phyloP scores from a whole-genome alignment of 2,329 filamentous ascomycete genomes.

The Sclerotinia glacialis region DNA sequence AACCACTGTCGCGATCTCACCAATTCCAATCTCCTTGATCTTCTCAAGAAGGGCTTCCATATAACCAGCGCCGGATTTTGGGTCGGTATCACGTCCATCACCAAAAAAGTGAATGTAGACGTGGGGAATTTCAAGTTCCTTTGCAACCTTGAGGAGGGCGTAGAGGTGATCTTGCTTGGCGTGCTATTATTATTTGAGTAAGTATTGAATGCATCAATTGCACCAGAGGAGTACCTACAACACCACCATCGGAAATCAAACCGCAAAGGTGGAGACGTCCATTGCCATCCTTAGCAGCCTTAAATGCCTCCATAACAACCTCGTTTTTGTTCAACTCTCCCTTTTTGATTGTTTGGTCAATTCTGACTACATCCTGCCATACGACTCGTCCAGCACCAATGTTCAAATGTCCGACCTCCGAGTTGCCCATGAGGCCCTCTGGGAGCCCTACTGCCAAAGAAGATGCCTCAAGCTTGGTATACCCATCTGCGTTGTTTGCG shows the following conservation, averaged over 20 bases:
- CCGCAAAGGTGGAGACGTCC: constrained; percentile 90
- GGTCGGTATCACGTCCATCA: constrained; percentile 95
- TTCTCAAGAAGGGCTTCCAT: constrained; percentile 82
- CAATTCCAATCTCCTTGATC: constrained; percentile 78
- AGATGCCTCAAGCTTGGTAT: constrained; percentile 90
- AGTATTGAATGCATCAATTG: constrained; percentile 17
- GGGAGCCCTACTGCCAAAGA: constrained; percentile 93
- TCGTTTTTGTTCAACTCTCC: constrained; percentile 40
- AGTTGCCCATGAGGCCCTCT: constrained; percentile 98
- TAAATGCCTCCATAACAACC: constrained; percentile 58
- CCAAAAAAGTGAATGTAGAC: constrained; percentile 99
- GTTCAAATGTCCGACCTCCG: constrained; percentile 97
- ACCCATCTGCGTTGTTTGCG: constrained; percentile 77
- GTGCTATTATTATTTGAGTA: constrained; percentile 53
- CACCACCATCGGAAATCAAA: constrained; percentile 91
- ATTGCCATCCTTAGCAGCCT: constrained; percentile 79
- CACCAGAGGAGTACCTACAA: constrained; percentile 51
- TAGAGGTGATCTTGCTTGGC: constrained; percentile 93
- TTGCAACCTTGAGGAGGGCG: constrained; percentile 82
- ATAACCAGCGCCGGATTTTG: constrained; percentile 86
- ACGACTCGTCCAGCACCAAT: constrained; percentile 96
- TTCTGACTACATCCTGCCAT: constrained; percentile 97
- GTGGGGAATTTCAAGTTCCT: constrained; percentile 80
- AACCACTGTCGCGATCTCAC: constrained; percentile 87
- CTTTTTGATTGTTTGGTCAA: constrained; percentile 79